These are phyloP conservation scores for Aspergillus homomorphus DNA, from an alignment of 495 filamentous ascomycete species.

Conservation along the genomic window DNA sequence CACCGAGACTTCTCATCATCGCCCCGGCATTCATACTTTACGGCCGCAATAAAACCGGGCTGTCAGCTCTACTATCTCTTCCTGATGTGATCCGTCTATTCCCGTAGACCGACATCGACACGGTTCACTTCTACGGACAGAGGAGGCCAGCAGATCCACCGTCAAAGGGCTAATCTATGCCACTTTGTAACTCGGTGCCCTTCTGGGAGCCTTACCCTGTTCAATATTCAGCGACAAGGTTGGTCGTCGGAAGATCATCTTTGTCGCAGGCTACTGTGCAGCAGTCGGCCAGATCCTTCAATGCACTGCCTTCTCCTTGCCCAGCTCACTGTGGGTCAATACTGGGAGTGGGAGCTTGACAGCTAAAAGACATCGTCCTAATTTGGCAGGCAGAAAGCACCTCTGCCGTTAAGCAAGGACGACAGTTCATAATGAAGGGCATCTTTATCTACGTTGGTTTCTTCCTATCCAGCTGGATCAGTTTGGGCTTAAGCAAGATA, in stretches of 20 bases:
- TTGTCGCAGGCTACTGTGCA: conserved; percentile 44
- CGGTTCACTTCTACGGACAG: conserved; percentile 28
- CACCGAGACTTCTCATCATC: conserved; percentile 34
- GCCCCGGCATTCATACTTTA: conserved; percentile 38
- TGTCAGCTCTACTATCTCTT: conserved; percentile 25
- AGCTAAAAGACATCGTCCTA: conserved; percentile 55
- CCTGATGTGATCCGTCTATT: conserved; percentile 27
- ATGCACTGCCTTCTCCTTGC: conserved; percentile 38
- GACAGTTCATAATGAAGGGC: conserved; percentile 46
- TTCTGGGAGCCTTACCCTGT: conserved; percentile 40
- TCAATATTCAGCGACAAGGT: conserved; percentile 45
- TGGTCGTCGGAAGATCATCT: conserved; percentile 54
- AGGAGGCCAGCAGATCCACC: conserved; percentile 27
- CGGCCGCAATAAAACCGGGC: conserved; percentile 34
- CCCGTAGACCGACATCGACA: conserved; percentile 35
- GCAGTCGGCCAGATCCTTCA: conserved; percentile 51
- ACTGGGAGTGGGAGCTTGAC: conserved; percentile 57
- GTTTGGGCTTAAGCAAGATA: conserved; percentile 48
- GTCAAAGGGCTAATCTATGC: conserved; percentile 40
- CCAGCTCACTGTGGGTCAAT: conserved; percentile 41
- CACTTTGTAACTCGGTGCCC: conserved; percentile 43
- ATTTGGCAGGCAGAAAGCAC: conserved; percentile 46
- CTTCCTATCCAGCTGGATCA: conserved; percentile 63
- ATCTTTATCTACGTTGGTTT: conserved; percentile 58
- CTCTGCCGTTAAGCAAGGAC: conserved; percentile 36